A percentile compares a stretch with the other conserved stretches of the same genome.
Evolutionary conservation across 1,284 basidiomycete genomes (phyloP).

Genomic region (Phellopilus nigrolimitatus): DNA sequence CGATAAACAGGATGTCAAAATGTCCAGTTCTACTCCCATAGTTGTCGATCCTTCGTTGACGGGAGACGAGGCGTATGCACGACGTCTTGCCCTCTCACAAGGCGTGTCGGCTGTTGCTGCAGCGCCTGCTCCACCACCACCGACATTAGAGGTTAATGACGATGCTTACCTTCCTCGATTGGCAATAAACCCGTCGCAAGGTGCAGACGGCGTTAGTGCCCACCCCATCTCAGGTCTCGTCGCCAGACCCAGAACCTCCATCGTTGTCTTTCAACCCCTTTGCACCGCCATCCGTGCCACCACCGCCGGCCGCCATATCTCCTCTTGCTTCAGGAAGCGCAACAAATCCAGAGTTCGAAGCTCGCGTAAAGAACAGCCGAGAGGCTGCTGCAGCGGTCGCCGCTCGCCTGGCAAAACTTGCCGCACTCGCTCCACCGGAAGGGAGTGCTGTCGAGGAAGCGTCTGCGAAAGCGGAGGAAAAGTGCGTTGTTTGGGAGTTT

Average conservation of each 20-base stretch:
- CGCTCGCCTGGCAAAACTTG: conserved; percentile 60
- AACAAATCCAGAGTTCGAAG: conserved; percentile 37
- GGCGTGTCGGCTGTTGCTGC: conserved; percentile 24
- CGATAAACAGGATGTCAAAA: conserved; percentile 7
- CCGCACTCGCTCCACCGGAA: conserved; percentile 33
- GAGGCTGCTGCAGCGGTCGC: conserved; percentile 81
- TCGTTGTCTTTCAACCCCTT: conserved; percentile 61
- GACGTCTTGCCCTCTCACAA: conserved; percentile 51
- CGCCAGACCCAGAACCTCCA: conserved; percentile 30
- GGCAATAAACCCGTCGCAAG: conserved; percentile 45
- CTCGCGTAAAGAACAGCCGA: conserved; percentile 48
- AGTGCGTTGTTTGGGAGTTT: not conserved
- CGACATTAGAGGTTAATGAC: conserved; percentile 50
- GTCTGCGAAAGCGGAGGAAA: conserved; percentile 20
- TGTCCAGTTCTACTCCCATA: conserved; percentile 20
- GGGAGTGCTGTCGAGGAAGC: conserved; percentile 28
- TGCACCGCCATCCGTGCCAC: conserved; percentile 46
- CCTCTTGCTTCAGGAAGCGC: conserved; percentile 31
- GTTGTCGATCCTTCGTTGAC: conserved; percentile 38
- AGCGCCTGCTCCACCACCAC: conserved; percentile 22
- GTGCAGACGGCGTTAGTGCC: conserved; percentile 28
- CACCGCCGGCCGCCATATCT: conserved; percentile 44
- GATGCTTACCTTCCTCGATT: conserved; percentile 64
- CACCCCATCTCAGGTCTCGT: conserved; percentile 30
- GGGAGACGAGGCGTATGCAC: conserved; percentile 62